Conservation (phyloP, 805 yeast genomes). For the Lipomyces kockii region DNA sequence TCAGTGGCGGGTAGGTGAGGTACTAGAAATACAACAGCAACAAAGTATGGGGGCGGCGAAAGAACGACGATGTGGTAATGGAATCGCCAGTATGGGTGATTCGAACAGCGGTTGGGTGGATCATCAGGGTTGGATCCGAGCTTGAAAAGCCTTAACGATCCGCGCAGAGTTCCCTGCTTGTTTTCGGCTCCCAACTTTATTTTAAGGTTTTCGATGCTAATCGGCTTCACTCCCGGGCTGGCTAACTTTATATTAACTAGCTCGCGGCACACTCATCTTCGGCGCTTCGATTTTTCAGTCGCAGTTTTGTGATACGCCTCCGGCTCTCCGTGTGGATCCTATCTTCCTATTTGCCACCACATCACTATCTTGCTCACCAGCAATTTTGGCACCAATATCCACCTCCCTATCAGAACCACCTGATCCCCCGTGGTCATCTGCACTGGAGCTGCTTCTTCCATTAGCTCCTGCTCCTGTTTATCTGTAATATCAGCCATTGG, state of each 20-base stretch:
- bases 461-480: not conserved
- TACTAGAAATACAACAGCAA: not conserved
- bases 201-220: not conserved
- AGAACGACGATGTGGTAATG: too few species aligned
- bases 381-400: not conserved
- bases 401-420: not conserved
- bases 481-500: not conserved
- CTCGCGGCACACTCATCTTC: not conserved
- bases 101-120: too few species aligned
- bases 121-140: too few species aligned
- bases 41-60: too few species aligned
- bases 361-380: not conserved
- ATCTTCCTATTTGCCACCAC: not conserved
- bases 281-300: conserved; percentile 6
- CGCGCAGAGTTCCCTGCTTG: too few species aligned
- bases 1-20: not conserved
- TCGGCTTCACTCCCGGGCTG: too few species aligned
- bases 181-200: not conserved
- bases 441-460: not conserved
- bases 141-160: too few species aligned
- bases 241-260: too few species aligned
- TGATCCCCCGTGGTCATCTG: not conserved
- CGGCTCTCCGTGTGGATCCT: not conserved
- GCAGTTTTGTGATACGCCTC: conserved; percentile 9
- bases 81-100: too few species aligned